Percentiles rank a stretch among this genome's conserved stretches.
phyloP scores from a whole-genome alignment of 768 basidiomycete species.

The Leccinellum albellum region DNA sequence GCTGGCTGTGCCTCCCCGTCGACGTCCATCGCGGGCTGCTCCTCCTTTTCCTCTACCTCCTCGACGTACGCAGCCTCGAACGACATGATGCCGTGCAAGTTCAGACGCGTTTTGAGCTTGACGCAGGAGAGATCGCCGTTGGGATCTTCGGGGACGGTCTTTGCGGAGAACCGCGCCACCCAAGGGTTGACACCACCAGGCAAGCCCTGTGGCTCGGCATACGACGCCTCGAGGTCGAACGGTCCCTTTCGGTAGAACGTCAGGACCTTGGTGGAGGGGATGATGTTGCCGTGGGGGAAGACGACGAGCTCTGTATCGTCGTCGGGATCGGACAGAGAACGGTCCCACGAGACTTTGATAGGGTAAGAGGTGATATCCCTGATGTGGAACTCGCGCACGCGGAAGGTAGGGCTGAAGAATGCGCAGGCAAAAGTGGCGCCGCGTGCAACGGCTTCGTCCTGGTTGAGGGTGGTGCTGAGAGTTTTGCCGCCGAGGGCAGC shows the following conservation, averaged over 20 bases:
- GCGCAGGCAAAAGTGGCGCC: conserved; percentile 97
- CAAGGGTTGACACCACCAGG: conserved; percentile 83
- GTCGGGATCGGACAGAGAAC: conserved; percentile 66
- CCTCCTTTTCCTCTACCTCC: conserved; percentile 76
- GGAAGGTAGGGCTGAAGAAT: conserved; percentile 96
- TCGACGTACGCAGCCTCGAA: conserved; percentile 87
- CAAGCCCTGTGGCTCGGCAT: conserved; percentile 66
- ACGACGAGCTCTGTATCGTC: conserved; percentile 92
- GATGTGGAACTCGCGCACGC: conserved; percentile 90
- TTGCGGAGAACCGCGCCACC: conserved; percentile 78
- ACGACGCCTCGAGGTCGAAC: conserved; percentile 85
- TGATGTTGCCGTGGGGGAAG: conserved; percentile 78
- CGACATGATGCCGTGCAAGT: conserved; percentile 79
- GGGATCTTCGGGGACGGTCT: conserved; percentile 66
- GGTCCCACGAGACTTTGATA: conserved; percentile 87
- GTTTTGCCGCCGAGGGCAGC: conserved; percentile 75
- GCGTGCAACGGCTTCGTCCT: conserved; percentile 94
- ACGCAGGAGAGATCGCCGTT: conserved; percentile 76
- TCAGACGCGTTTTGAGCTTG: conserved; percentile 88
- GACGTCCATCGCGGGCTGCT: conserved; percentile 63
- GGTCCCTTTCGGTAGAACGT: conserved; percentile 88
- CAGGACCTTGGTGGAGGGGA: conserved; percentile 94
- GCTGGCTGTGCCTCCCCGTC: conserved; percentile 46
- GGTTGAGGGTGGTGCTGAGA: conserved; percentile 93
- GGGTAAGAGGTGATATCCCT: conserved; percentile 85